These are phyloP conservation scores for Mycena sp. DNA, from an alignment of 1,284 basidiomycete genomes.

Conservation along the genomic window DNA sequence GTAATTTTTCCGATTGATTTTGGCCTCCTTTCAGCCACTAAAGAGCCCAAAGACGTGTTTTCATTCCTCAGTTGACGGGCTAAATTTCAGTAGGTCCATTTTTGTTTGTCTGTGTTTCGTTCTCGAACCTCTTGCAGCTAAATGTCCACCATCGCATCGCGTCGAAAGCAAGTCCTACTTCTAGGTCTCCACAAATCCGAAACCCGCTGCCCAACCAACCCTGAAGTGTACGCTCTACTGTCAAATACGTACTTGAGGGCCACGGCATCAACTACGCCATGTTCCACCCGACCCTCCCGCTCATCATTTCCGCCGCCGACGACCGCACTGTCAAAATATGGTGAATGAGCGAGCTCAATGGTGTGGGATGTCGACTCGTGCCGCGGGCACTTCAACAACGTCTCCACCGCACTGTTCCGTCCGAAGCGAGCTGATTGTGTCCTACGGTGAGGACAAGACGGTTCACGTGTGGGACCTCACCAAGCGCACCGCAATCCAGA, in stretches of 20 bases:
- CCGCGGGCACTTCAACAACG: constrained; percentile 99
- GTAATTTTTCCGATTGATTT: too few species aligned
- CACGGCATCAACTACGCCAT: constrained; percentile 98
- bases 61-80: too few species aligned
- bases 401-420: constrained; percentile 95
- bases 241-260: constrained; percentile 99
- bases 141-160: too few species aligned
- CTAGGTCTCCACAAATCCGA: constrained; percentile 81
- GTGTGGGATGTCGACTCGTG: constrained; percentile 99
- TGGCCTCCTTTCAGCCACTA: too few species aligned
- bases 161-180: too few species aligned
- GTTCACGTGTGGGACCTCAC: constrained; percentile 97
- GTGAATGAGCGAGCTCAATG: constrained; percentile 99
- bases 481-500: constrained; percentile 97
- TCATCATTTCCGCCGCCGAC: constrained; percentile 97
- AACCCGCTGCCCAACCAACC: constrained; percentile 82
- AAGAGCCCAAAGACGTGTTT: too few species aligned
- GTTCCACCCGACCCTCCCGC: constrained; percentile 94
- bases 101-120: too few species aligned
- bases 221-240: constrained; percentile 92
- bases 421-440: constrained; percentile 97
- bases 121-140: too few species aligned
- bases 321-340: constrained; percentile 99
- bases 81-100: too few species aligned
- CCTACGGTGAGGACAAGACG: constrained; percentile 95